Evolutionary conservation across 768 basidiomycete genomes (phyloP).

Genomic region (Termitomyces sp.): DNA sequence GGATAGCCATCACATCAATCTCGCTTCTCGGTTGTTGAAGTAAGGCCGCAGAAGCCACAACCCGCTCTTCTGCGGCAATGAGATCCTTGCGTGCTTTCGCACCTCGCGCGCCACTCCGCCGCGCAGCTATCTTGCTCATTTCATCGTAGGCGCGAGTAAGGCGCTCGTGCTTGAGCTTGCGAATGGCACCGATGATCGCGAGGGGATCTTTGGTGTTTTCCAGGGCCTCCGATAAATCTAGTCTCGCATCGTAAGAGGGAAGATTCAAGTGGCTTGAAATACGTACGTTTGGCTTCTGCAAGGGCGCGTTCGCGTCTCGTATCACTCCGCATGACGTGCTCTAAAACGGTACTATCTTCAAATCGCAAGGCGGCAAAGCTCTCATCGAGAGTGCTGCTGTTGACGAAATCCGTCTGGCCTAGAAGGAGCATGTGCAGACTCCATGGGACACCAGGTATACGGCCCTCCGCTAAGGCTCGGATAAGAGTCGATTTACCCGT

Average conservation of each 20-base stretch:
- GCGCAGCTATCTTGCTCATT: slow-evolving; percentile 45
- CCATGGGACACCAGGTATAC: slow-evolving; percentile 47
- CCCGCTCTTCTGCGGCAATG: slow-evolving; percentile 40
- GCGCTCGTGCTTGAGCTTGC: slow-evolving; percentile 27
- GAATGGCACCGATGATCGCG: slow-evolving; percentile 23
- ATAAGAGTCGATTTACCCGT: slow-evolving; percentile 51
- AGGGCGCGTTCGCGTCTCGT: slow-evolving; percentile 32
- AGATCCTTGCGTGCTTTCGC: slow-evolving; percentile 54
- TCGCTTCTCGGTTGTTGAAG: slow-evolving; percentile 23
- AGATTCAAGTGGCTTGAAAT: slow-evolving; percentile 10
- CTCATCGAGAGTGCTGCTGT: slow-evolving; percentile 21
- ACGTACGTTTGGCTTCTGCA: slow-evolving; percentile 26
- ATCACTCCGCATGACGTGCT: slow-evolving; percentile 47
- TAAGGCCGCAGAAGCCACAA: slow-evolving; percentile 29
- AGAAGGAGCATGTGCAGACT: slow-evolving; percentile 44
- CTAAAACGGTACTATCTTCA: slow-evolving; percentile 25
- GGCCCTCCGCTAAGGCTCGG: slow-evolving; percentile 38
- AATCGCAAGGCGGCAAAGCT: slow-evolving; percentile 14
- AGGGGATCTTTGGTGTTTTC: slow-evolving; percentile 27
- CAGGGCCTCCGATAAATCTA: slow-evolving; percentile 22
- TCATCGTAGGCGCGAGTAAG: slow-evolving; percentile 30
- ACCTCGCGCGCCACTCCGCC: slow-evolving; percentile 56
- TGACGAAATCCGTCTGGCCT: slow-evolving; percentile 35
- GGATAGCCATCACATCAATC: slow-evolving; percentile 21
- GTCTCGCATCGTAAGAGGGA: background rate